Evolutionary conservation across 176 grass and related monocot genomes (phyloP), one percentile per base, ranked within the genome.

Genomic region (Zizania latifolia): DNA sequence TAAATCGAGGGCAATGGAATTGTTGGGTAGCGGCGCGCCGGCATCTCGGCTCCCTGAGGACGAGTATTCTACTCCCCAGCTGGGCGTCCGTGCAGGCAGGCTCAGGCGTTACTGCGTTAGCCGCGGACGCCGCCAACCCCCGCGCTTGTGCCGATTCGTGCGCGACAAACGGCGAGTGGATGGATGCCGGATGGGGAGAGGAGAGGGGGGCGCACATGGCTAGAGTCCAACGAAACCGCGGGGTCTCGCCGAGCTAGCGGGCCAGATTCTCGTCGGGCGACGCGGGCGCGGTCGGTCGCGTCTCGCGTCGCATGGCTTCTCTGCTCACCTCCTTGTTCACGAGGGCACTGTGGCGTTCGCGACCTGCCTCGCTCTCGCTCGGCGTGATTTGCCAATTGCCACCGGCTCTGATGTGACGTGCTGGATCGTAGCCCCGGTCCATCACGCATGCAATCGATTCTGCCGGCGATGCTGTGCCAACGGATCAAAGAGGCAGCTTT

Each of bases 401-500:
- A 77, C 67, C 57, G 35, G 54, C 2, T 65, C 66, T 72, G 83
- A 80, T 32, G 76, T 16, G 76, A 67, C 68, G 83, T 4, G 19
- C 17, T 50, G 23, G 68, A 63, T 22, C 66, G 34, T 71, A 41
- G 46, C 22, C 22, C 24, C 28, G 66, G 58, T 61, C 70, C 83
- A 80, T 86, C 77, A 40, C 81, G 48, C 37, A 33, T 55, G 70
- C 53, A 27, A 45, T 48, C 5, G 19, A 24, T 2, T 15, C 27
- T 16, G 23, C 14, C 9, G 30, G 26, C 27, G 4, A 24, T 0
- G 81, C 24, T 64, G 34, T 53, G 26, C 60, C 35, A 28, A n/a
- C n/a, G n/a, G n/a, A n/a, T n/a, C n/a, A n/a, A n/a, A n/a, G n/a
- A n/a, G n/a, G n/a, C n/a, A n/a, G n/a, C n/a, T n/a, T 48, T 48